Conservation (phyloP, 345 rosid genomes). For the Xanthoceras sorbifolium region DNA sequence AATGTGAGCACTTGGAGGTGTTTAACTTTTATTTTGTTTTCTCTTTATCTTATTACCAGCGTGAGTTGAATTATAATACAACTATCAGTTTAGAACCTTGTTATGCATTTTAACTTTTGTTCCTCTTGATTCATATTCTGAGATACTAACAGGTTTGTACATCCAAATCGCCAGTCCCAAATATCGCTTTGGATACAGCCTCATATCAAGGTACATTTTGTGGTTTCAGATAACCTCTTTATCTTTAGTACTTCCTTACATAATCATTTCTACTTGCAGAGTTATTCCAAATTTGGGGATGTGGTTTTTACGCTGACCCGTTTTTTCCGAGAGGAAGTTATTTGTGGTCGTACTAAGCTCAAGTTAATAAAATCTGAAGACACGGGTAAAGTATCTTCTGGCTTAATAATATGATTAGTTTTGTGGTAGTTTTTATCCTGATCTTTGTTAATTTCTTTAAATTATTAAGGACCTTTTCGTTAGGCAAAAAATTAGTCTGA, state of each 20-base stretch:
- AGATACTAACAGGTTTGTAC: slow-evolving; percentile 65
- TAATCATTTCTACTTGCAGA: slow-evolving; percentile 51
- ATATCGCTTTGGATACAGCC: slow-evolving; percentile 96
- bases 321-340: slow-evolving; percentile 73
- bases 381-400: slow-evolving; percentile 48
- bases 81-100: slow-evolving; percentile 9
- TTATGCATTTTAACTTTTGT: slow-evolving; percentile 11
- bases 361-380: slow-evolving; percentile 37
- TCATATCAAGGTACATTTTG: slow-evolving; percentile 59
- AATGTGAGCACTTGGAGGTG: not conserved
- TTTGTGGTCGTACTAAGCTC: slow-evolving; percentile 33
- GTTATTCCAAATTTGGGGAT: slow-evolving; percentile 80
- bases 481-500: not conserved
- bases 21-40: not conserved
- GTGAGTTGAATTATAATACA: not conserved
- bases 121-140: slow-evolving; percentile 24
- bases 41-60: not conserved
- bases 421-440: slow-evolving; percentile 1
- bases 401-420: slow-evolving; percentile 7
- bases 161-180: slow-evolving; percentile 70
- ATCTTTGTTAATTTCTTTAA: not conserved
- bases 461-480: not conserved
- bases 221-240: slow-evolving; percentile 19
- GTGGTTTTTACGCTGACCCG: slow-evolving; percentile 75
- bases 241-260: slow-evolving; percentile 16